Evolutionary conservation across 768 basidiomycete species (phyloP).

Genomic region (Tricholoma saponaceum): DNA sequence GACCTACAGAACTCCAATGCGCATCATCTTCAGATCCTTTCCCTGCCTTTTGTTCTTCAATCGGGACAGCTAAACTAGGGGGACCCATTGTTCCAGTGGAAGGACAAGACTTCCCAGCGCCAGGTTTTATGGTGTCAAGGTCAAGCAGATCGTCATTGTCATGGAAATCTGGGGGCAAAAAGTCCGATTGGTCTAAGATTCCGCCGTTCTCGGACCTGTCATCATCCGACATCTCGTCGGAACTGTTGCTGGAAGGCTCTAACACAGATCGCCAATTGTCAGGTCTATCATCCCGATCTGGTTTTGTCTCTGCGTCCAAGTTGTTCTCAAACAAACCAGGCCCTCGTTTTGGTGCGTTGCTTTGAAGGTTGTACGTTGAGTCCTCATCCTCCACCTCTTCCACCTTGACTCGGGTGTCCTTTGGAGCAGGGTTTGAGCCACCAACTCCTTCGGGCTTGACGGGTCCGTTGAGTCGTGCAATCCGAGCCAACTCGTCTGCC

Average conservation of each 20-base stretch:
- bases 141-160: background rate
- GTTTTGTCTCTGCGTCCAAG: background rate
- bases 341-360: background rate
- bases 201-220: background rate
- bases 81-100: background rate
- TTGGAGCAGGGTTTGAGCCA: background rate
- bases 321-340: background rate
- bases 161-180: background rate
- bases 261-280: background rate
- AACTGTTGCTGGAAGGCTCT: background rate
- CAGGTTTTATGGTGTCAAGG: background rate
- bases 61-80: background rate
- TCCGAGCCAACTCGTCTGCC: background rate
- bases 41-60: background rate
- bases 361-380: background rate
- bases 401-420: background rate
- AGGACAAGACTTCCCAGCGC: background rate
- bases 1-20: background rate
- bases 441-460: background rate
- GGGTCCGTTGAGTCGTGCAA: background rate
- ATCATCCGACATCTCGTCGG: background rate
- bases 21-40: background rate
- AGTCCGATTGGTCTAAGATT: background rate
- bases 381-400: constrained; percentile 1
- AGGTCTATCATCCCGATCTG: background rate